A percentile compares a stretch with the other conserved stretches of the same genome.
phyloP scores from a whole-genome alignment of 345 rosid genomes.

The Boechera divaricarpa region DNA sequence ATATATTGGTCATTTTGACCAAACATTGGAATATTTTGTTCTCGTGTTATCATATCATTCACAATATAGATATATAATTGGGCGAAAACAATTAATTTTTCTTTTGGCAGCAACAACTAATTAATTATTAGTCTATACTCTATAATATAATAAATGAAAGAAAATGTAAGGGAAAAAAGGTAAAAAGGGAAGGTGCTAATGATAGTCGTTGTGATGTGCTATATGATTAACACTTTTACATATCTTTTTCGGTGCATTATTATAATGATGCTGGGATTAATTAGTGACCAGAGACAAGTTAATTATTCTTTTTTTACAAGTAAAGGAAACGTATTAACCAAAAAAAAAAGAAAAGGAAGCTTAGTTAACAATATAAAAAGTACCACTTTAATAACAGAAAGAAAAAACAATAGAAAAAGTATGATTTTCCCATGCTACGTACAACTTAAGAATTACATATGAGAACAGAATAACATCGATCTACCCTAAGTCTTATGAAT shows the following conservation, averaged over 20 bases:
- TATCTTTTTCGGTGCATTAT: slow-evolving; percentile 22
- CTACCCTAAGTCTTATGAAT: not conserved
- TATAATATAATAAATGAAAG: no score
- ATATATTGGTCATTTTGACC: not conserved
- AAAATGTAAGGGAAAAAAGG: not conserved
- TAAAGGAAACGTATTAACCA: slow-evolving; percentile 1
- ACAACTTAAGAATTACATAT: not conserved
- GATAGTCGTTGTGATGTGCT: slow-evolving; percentile 23
- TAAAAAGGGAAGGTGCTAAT: not conserved
- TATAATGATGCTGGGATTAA: slow-evolving; percentile 32
- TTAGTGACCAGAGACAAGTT: slow-evolving; percentile 25
- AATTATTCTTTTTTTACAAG: not conserved
- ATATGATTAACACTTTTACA: slow-evolving; percentile 35
- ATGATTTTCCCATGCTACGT: slow-evolving; percentile 34
- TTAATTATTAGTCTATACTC: no score
- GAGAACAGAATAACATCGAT: not conserved
- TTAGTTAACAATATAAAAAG: not conserved
- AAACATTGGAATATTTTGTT: not conserved
- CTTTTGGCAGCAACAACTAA: no score
- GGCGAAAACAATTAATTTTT: no score
- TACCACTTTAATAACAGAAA: not conserved
- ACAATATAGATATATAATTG: no score
- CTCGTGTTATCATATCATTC: no score
- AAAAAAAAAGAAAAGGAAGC: not conserved
- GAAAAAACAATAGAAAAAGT: not conserved